Evolutionary conservation across 805 yeast species (phyloP), one percentile per base, ranked within the genome.

Genomic region (Cyberlindnera lachancei): DNA sequence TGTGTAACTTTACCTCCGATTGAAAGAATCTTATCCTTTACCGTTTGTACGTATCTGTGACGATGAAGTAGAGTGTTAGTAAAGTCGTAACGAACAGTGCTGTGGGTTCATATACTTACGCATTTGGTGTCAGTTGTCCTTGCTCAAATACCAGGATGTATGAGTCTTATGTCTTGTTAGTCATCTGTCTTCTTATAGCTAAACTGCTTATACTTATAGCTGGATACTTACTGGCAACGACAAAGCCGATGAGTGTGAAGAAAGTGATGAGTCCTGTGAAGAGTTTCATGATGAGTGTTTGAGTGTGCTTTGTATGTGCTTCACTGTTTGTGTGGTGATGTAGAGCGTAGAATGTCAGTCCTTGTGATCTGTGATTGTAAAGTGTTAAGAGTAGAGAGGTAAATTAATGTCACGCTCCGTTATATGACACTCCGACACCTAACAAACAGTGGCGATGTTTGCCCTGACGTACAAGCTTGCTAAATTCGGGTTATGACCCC

Each of bases 1-100:
- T 67, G 69, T 13, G 64, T 63, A 29, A 72, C 59, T 13, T 40
- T 44, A 4, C 71, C 76, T 7, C 73, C 74, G 7, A 64, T 36
- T 10, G 49, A 45, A 24, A 50, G 41, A 18, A 70, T 55, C 20
- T 55, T 43, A 10, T 47, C 34, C 30, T 58, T 62, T 8, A 68
- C 52, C 4, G 49, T 47, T 5, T 50, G 44, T 12, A 63, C 48
- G 23, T 51, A 46, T 6, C 48, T 41, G 7, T n/a, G 7, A 11
- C 13, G 7, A 27, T 29, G 27, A 18, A 28, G 29, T 18, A 17
- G 5, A 11, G 18, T 9, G 29, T 29, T 27, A 18, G 30, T 31
- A 25, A 15, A 9, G 5, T 21, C 5, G 3, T 15, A 7, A 3
- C 8, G 13, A 12, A 6, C 11, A 12, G n/a, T 6, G 7, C 7